Evolutionary conservation across 208 protist genomes (phyloP), one percentile per base, ranked within the genome.

Genomic region (Acanthamoeba castellanii): DNA sequence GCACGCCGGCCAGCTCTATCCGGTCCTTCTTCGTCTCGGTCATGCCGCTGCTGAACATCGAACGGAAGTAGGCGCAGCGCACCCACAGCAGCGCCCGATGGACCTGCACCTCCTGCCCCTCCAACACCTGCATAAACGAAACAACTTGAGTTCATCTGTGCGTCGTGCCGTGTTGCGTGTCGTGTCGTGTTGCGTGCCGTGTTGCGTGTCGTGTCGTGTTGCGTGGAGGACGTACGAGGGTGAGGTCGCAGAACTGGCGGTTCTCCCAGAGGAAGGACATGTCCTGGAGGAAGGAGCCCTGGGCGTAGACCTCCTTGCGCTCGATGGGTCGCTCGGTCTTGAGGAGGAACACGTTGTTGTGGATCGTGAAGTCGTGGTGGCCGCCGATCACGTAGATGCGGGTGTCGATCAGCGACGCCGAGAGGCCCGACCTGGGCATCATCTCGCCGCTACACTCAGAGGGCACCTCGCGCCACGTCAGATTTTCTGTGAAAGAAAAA

Each of bases 211-310:
- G 30, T 27, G 66, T 72, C 14, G 30, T 34, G 20, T 14, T 1
- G 30, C 5, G 7, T 1, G 78, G 25, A 87, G 45, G 25, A 16
- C 78, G 18, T 87, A 87, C 78, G 0, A 87, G 78, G 78, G 47
- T 87, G 78, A 87, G 78, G 78, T 87, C 78, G 37, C 78, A 87
- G 37, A 87, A 87, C 78, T 87, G 78, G 78, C 78, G 78, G 37
- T 87, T 87, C 47, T 59, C 78, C 78, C 78, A 87, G 30, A 87
- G 78, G 78, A 87, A 87, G 78, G 32, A 52, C 78, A 87, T 87
- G 78, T 87, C 78, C 37, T 87, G 37, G 45, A 87, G 47, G 45
- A 50, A 87, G 47, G 78, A 59, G 32, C 78, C 78, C 37, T 87
- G 78, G 37, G 78, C 78, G 30, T 37, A 87, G 27, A 87, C 78